Evolutionary conservation across 2,329 filamentous ascomycete species (phyloP), one percentile per base, ranked within the genome.

Genomic region (Colletotrichum sp.): DNA sequence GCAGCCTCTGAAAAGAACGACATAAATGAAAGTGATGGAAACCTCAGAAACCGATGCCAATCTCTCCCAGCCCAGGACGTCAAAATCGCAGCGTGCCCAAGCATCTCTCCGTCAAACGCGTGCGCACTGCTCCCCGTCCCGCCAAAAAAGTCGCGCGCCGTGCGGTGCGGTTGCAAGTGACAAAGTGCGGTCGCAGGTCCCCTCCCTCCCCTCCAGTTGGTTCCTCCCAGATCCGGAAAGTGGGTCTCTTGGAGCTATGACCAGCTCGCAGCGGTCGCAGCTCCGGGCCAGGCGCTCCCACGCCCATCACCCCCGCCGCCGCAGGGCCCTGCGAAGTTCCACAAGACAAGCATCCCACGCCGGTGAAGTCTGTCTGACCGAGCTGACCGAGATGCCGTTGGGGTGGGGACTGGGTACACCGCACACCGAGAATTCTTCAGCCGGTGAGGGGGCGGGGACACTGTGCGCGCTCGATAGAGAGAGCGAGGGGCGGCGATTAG

Each of bases 221-320:
- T 21, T 21, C 52, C 72, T 74, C 72, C 72, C 72, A 71, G 69
- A 74, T 74, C 36, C 63, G 72, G 72, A 71, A 74, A 30, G 72
- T 74, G 72, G 72, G 55, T 70, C 72, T 18, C 6, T 52, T 9
- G 62, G 38, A 74, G 72, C 72, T 74, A 74, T 74, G 72, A 67
- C 72, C 72, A 74, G 21, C 62, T 65, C 62, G 62, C 62, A 65
- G 61, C 61, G 48, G 36, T 65, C 62, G 62, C 62, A 65, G 61
- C 61, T 43, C 61, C 32, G 61, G 61, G 32, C 55, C 13, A 58
- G 55, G 55, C 18, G 58, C 26, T n/a, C 24, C 58, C 18, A 30
- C 30, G 16, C n/a, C 59, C 7, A 48, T 28, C 24, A 8, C 34
- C 61, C 61, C 32, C 61, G 24, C 61, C 21, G 24, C 24, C 26